These are phyloP conservation scores for Fusarium torulosum DNA, from an alignment of 2,329 filamentous ascomycete species.

Conservation along the genomic window DNA sequence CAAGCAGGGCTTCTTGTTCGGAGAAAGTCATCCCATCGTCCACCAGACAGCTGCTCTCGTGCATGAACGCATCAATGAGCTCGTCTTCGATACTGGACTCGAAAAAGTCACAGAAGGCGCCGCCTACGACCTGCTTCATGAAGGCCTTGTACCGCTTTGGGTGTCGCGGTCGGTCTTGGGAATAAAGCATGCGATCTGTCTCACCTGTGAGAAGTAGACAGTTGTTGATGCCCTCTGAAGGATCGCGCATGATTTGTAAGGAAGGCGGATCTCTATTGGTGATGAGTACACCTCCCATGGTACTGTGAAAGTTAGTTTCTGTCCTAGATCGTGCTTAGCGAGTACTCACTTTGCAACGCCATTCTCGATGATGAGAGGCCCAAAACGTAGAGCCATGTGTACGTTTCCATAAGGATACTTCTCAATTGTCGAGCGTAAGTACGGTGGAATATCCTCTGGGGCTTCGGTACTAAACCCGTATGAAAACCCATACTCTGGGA, in stretches of 20 bases:
- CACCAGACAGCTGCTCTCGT: constrained; percentile 32
- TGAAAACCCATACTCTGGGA: constrained; percentile 39
- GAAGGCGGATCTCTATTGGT: constrained; percentile 44
- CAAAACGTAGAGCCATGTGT: constrained; percentile 55
- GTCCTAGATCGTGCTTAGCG: rapidly evolving
- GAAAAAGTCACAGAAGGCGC: constrained; percentile 51
- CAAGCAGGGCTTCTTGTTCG: constrained; percentile 29
- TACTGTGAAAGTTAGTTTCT: constrained; percentile 24
- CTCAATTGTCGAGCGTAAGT: constrained; percentile 45
- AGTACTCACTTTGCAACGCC: constrained; percentile 52
- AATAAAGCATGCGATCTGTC: constrained; percentile 31
- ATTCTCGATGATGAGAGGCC: constrained; percentile 56
- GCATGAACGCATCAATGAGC: constrained; percentile 48
- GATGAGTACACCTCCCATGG: constrained; percentile 43
- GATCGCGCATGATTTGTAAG: constrained; percentile 37
- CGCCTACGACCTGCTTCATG: constrained; percentile 57
- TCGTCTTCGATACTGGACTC: constrained; percentile 41
- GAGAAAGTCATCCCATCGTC: constrained; percentile 21
- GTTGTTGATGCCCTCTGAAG: constrained; percentile 18
- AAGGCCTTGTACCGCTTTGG: constrained; percentile 53
- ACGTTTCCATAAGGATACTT: constrained; percentile 52
- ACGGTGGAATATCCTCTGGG: constrained; percentile 47
- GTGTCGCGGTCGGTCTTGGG: constrained; percentile 32
- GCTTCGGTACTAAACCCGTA: constrained; percentile 29
- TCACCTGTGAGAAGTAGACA: constrained; percentile 43